Evolutionary conservation across 1,284 basidiomycete species (phyloP).

Genomic region (Trichosporon coremiiforme): DNA sequence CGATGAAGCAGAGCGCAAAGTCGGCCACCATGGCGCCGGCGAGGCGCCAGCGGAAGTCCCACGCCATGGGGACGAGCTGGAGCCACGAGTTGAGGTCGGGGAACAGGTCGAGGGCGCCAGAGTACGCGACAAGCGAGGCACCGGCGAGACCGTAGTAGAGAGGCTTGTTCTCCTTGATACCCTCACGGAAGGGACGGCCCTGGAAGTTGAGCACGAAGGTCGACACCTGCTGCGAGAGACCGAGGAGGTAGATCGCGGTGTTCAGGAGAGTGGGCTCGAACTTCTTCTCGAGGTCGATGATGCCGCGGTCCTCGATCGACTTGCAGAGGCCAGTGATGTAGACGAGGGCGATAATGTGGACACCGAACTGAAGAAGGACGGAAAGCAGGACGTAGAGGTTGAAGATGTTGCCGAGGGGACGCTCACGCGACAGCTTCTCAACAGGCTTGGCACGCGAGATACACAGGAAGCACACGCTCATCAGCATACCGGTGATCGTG

Average conservation of each 20-base stretch:
- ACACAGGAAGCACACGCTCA: conserved; percentile 95
- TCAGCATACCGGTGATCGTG: conserved; percentile 88
- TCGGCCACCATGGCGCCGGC: conserved; percentile 81
- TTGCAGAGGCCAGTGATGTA: conserved; percentile 88
- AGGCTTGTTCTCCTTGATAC: conserved; percentile 87
- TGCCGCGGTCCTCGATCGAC: conserved; percentile 70
- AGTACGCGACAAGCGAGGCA: conserved; percentile 84
- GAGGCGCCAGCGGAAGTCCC: conserved; percentile 76
- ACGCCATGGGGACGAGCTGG: conserved; percentile 90
- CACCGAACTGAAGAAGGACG: conserved; percentile 84
- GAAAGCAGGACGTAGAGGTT: conserved; percentile 90
- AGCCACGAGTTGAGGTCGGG: conserved; percentile 96
- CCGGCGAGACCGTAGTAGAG: conserved; percentile 88
- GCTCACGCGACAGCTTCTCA: conserved; percentile 84
- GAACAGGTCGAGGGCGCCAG: conserved; percentile 88
- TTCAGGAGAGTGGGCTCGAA: conserved; percentile 91
- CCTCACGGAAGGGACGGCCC: conserved; percentile 94
- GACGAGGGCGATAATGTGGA: conserved; percentile 82
- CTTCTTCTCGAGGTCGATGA: conserved; percentile 88
- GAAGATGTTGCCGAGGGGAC: conserved; percentile 91
- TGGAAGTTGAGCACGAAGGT: conserved; percentile 97
- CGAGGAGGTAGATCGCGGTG: conserved; percentile 90
- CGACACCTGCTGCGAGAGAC: conserved; percentile 91
- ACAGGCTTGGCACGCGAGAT: conserved; percentile 97
- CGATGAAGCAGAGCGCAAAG: conserved; percentile 81